A percentile compares a stretch with the other conserved stretches of the same genome.
Evolutionary conservation across 208 protist species (phyloP).

Genomic region (Trypanosoma vivax): DNA sequence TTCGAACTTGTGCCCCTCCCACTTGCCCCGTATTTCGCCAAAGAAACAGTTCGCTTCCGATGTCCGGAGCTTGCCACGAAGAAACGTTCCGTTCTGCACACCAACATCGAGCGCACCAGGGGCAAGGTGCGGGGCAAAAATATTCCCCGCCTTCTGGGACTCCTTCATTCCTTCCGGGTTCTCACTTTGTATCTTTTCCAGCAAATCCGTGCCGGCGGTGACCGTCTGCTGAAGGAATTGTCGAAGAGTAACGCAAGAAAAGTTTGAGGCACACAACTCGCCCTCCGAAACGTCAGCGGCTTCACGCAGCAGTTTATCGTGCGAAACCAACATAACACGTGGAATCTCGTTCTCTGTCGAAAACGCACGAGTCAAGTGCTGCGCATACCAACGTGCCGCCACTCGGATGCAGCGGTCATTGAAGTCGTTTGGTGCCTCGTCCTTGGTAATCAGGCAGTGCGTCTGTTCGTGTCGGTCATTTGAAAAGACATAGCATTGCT

Average conservation of each 20-base stretch:
- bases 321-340: constrained; percentile 55
- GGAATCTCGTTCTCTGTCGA: constrained; percentile 10
- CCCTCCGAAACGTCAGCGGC: constrained; percentile 16
- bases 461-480: constrained; percentile 91
- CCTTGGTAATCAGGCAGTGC: constrained; percentile 47
- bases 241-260: constrained; percentile 56
- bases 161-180: constrained; percentile 72
- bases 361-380: constrained; percentile 49
- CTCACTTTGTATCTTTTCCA: constrained; percentile 79
- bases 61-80: constrained; percentile 72
- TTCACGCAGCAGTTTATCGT: constrained; percentile 56
- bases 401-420: constrained; percentile 88
- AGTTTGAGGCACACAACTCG: constrained; percentile 28
- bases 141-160: constrained; percentile 19
- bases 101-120: constrained; percentile 41
- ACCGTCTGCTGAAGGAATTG: constrained; percentile 49
- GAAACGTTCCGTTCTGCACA: constrained; percentile 46
- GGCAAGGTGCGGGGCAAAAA: constrained; percentile 57
- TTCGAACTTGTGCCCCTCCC: constrained; percentile 66
- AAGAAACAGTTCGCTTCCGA: constrained; percentile 82
- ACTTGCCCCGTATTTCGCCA: constrained; percentile 83
- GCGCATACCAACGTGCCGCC: constrained; percentile 80
- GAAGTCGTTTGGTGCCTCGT: constrained; percentile 82
- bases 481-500: constrained; percentile 87
- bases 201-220: constrained; percentile 50